These are phyloP conservation scores for Trichophyton rubrum DNA, from an alignment of 2,329 filamentous ascomycete species.

Conservation along the genomic window DNA sequence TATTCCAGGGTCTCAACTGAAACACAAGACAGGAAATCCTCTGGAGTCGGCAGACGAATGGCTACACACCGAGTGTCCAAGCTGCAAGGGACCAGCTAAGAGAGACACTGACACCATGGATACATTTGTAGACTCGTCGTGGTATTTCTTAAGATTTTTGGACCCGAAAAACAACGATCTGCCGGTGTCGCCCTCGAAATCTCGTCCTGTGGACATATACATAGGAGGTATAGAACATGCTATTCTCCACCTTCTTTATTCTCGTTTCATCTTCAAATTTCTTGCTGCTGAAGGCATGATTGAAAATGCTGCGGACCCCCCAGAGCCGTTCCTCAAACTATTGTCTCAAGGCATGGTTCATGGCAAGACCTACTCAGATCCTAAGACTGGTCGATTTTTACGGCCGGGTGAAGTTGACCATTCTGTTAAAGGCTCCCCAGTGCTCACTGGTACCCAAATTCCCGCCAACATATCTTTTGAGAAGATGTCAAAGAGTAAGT, in stretches of 20 bases:
- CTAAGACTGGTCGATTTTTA: conserved; percentile 61
- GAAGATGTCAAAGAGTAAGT: conserved; percentile 93
- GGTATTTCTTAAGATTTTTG: conserved; percentile 61
- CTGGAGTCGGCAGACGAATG: conserved; percentile 60
- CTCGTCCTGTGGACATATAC: conserved; percentile 73
- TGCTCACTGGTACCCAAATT: conserved; percentile 49
- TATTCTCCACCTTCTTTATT: conserved; percentile 77
- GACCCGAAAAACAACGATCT: conserved; percentile 53
- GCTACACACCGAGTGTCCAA: conserved; percentile 62
- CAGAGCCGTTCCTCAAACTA: conserved; percentile 70
- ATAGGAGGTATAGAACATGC: conserved; percentile 83
- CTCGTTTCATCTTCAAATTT: conserved; percentile 84
- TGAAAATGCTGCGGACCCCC: conserved; percentile 21
- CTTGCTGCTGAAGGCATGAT: conserved; percentile 42
- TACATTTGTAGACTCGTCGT: conserved; percentile 89
- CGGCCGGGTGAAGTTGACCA: conserved; percentile 62
- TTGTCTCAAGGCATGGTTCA: conserved; percentile 91
- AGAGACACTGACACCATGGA: conserved; percentile 93
- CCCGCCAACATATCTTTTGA: conserved; percentile 56
- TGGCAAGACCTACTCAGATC: conserved; percentile 68
- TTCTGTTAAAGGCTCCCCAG: conserved; percentile 43
- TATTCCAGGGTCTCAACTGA: conserved; percentile 55
- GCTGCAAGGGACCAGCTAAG: conserved; percentile 55
- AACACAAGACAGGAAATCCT: conserved; percentile 61
- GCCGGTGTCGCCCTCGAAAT: conserved; percentile 47